Base-by-base conservation (phyloP, 352 stramenopile genomes). In the Blastocystis sp. region DNA sequence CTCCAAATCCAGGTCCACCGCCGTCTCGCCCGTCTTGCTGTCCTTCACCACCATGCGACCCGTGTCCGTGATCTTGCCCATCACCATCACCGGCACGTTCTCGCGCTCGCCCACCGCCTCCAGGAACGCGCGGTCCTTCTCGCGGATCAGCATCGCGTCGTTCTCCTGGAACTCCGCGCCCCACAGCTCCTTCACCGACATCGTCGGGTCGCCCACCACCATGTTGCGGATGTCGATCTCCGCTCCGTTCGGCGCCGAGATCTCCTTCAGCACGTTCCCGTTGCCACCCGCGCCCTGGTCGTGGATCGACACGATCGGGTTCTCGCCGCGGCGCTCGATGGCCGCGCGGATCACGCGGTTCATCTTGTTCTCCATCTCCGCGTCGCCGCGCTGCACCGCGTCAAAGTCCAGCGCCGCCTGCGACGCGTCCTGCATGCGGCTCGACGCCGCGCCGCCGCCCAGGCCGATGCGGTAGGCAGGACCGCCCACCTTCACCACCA, bases 91-190 rank as follows among this genome's bases (percentile, higher is more conserved):
- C 38, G 95, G 95, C 79, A 96, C 98, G 88, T 98, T 98, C 92
- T 99, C 97, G 62, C 97, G 93, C 71, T 93, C 92, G 52, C 95
- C 97, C 82, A 99, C 97, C 86, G 93, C 92, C 89, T 95, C 90
- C 89, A 99, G 97, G 9, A 98, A 84, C 5, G 95, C 92, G 4
- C 93, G 91, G 86, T 97, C 93, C 62, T 95, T 91, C 3, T 94
- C 92, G 66, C 92, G 92, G 66, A 99, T 93, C 41, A 99, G 91
- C 23, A 99, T 91, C 28, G 95, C 96, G 89, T 98, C 97, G 90
- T 98, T 99, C 91, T 99, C 97, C 92, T 99, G 97, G 91, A 98
- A 99, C 92, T 99, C 97, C 19, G 96, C 95, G 53, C 96, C 96
- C 96, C 96, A 99, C 82, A 99, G 98, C 92, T 99, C 97, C 5